phyloP scores from a whole-genome alignment of 176 grass and related monocot genomes.

The Zea luxurians region DNA sequence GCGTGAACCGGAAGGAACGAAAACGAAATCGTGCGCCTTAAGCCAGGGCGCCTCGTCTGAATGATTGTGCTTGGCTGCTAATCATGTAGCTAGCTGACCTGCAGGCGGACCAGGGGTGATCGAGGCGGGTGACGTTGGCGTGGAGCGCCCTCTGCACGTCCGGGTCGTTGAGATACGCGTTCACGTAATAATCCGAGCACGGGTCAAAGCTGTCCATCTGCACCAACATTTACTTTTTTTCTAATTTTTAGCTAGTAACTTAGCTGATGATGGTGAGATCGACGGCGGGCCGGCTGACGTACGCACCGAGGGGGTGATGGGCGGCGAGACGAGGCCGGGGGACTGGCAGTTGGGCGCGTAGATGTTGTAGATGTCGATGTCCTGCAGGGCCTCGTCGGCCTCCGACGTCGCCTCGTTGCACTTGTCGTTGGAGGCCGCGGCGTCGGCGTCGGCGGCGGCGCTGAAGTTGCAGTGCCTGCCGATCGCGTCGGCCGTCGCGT shows the following conservation, averaged over 20 bases:
- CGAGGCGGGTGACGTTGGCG: constrained; percentile 75
- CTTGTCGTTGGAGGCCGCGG: neutral
- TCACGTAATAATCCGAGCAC: constrained; percentile 71
- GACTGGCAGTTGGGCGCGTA: constrained; percentile 70
- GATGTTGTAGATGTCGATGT: constrained; percentile 91
- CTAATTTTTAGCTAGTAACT: too few relatives aligned
- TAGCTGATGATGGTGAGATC: neutral
- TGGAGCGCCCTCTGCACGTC: constrained; percentile 77
- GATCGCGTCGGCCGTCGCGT: constrained; percentile 52
- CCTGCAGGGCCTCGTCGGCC: neutral
- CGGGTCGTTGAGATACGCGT: constrained; percentile 71
- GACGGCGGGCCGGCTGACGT: neutral
- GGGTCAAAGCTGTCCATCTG: constrained; percentile 84
- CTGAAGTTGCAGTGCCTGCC: constrained; percentile 70
- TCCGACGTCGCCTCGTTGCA: constrained; percentile 27
- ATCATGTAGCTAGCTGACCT: constrained; percentile 31
- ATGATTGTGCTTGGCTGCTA: neutral
- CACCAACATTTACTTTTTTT: neutral
- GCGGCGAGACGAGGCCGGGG: constrained; percentile 31
- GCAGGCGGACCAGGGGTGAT: constrained; percentile 67
- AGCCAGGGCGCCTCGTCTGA: neutral
- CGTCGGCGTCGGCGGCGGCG: neutral
- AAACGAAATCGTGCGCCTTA: neutral
- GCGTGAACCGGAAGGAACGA: neutral
- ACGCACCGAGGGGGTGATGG: constrained; percentile 59